phyloP scores from a whole-genome alignment of 768 basidiomycete genomes.

The Boletus vinaceobasis region DNA sequence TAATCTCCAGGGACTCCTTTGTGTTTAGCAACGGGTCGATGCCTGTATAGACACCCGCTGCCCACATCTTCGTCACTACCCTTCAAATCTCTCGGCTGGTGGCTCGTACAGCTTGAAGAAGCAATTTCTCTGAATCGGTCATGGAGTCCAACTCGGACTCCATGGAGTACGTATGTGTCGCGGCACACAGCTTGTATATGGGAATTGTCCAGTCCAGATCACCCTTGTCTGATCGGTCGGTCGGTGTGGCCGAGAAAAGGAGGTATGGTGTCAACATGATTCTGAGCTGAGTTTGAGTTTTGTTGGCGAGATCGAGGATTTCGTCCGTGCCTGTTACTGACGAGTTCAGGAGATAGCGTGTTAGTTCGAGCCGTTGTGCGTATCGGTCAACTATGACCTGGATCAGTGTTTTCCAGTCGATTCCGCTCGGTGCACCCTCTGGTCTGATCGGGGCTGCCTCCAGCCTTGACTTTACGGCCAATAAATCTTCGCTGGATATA shows the following conservation, averaged over 20 bases:
- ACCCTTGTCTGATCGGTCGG: neutral
- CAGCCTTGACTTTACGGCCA: conserved; percentile 2
- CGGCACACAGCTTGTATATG: conserved; percentile 29
- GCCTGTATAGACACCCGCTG: no score
- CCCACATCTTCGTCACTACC: conserved; percentile 40
- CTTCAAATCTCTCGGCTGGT: conserved; percentile 46
- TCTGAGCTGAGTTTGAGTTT: no score
- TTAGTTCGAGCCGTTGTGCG: no score
- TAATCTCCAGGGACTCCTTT: no score
- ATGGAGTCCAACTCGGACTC: neutral
- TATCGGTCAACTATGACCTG: conserved; percentile 29
- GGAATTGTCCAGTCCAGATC: conserved; percentile 31
- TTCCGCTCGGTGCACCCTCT: conserved; percentile 18
- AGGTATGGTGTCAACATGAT: conserved; percentile 31
- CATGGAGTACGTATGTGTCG: conserved; percentile 23
- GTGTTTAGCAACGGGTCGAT: no score
- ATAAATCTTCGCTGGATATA: conserved; percentile 25
- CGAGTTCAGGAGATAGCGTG: no score
- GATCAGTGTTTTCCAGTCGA: conserved; percentile 34
- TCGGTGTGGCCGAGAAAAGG: conserved; percentile 11
- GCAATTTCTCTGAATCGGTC: no score
- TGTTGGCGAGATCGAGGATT: no score
- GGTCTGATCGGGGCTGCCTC: conserved; percentile 11
- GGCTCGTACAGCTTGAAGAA: conserved; percentile 28
- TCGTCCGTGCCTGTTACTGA: no score